Percentiles rank a stretch among this genome's conserved stretches.
Conservation (phyloP, 495 filamentous ascomycete genomes). For the Penicillium egyptiacum region DNA sequence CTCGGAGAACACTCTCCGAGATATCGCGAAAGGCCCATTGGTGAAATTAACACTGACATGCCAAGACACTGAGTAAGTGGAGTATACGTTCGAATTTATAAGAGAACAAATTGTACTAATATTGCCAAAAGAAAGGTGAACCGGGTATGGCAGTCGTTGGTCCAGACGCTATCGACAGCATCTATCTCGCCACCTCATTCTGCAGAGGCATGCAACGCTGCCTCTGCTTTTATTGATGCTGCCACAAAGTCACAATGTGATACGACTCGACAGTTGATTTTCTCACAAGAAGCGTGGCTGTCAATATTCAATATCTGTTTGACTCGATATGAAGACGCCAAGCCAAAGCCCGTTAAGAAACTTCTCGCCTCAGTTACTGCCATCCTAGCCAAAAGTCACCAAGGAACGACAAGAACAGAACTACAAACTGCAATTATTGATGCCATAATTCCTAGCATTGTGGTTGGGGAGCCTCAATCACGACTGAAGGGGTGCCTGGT, state of each 20-base stretch:
- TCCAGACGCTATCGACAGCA: constrained; percentile 40
- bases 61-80: constrained; percentile 35
- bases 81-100: background rate
- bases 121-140: constrained; percentile 34
- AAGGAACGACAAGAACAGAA: constrained; percentile 23
- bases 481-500: constrained; percentile 43
- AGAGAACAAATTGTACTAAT: constrained; percentile 19
- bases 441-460: constrained; percentile 36
- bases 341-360: constrained; percentile 72
- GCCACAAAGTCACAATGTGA: constrained; percentile 39
- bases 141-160: constrained; percentile 39
- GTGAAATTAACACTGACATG: constrained; percentile 38
- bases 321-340: constrained; percentile 69
- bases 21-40: constrained; percentile 43
- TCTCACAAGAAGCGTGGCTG: constrained; percentile 53
- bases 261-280: constrained; percentile 39
- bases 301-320: constrained; percentile 69
- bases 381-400: constrained; percentile 51
- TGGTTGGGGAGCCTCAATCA: constrained; percentile 43
- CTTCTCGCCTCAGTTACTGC: constrained; percentile 60
- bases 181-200: constrained; percentile 43
- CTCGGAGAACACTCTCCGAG: constrained; percentile 37
- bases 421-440: constrained; percentile 28
- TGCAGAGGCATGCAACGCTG: constrained; percentile 45
- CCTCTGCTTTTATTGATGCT: constrained; percentile 48